phyloP scores from a whole-genome alignment of 352 stramenopile species.

The Globisporangium spinosum region DNA sequence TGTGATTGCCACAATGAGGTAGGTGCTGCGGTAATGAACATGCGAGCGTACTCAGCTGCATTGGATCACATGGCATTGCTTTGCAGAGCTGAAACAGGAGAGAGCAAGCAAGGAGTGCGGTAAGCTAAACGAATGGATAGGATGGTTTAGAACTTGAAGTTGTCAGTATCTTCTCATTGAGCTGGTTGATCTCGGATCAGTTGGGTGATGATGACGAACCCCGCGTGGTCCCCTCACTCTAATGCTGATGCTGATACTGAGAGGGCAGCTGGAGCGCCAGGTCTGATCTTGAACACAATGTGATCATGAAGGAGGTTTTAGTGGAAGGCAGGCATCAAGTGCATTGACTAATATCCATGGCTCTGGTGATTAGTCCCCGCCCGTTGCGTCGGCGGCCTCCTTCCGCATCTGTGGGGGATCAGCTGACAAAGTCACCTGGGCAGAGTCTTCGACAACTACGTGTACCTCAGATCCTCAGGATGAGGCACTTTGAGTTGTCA shows the following conservation, averaged over 20 bases:
- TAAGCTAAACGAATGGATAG: background rate
- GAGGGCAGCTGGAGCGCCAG: too few relatives aligned
- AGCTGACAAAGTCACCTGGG: background rate
- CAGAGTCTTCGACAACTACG: too few relatives aligned
- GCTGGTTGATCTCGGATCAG: background rate
- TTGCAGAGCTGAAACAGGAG: background rate
- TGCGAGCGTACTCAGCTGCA: background rate
- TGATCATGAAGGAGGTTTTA: too few relatives aligned
- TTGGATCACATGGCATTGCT: background rate
- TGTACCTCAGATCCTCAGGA: too few relatives aligned
- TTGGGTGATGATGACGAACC: background rate
- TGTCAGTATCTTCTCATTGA: background rate
- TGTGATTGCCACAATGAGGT: background rate
- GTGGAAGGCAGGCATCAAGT: too few relatives aligned
- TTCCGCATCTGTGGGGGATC: background rate
- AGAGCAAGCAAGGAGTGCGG: background rate
- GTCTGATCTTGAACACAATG: too few relatives aligned
- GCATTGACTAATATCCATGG: background rate
- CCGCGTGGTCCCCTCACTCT: background rate
- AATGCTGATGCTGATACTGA: too few relatives aligned
- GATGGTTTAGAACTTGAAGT: background rate
- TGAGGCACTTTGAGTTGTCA: too few relatives aligned
- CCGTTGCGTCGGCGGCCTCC: too few relatives aligned
- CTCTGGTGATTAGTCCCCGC: background rate
- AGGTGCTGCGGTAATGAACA: background rate